Evolutionary conservation across 2,329 filamentous ascomycete genomes (phyloP).

Genomic region (Pestalotiopsis fici): DNA sequence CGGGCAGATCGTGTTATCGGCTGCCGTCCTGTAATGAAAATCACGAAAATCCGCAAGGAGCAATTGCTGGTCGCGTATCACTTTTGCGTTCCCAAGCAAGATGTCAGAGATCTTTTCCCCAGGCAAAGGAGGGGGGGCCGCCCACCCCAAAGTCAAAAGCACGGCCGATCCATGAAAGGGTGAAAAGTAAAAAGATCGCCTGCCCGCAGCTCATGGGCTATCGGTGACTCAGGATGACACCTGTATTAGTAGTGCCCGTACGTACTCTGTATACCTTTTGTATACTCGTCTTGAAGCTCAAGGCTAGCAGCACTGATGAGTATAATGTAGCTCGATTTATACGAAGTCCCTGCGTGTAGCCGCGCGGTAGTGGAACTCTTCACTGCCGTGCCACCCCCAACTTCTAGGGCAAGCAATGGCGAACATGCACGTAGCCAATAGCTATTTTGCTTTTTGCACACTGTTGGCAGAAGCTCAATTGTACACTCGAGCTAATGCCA

Average conservation of each 20-base stretch:
- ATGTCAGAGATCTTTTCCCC: neutral
- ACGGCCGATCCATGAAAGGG: neutral
- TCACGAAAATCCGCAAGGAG: neutral
- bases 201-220: neutral
- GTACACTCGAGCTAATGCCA: neutral
- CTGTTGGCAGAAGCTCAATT: neutral
- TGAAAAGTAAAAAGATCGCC: neutral
- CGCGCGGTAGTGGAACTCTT: conserved; percentile 4
- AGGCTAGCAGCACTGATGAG: neutral
- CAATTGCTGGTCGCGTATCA: neutral
- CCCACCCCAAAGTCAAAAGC: neutral
- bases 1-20: neutral
- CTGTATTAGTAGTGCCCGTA: neutral
- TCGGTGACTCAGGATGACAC: neutral
- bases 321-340: neutral
- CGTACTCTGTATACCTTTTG: neutral
- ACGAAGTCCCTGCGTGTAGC: neutral
- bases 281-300: neutral
- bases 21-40: conserved; percentile 5
- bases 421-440: neutral
- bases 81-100: neutral
- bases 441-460: neutral
- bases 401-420: neutral
- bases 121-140: neutral
- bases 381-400: neutral